Percentiles rank a stretch among this genome's conserved stretches.
phyloP scores from a whole-genome alignment of 129 eudicot genomes.

The Centella asiatica region DNA sequence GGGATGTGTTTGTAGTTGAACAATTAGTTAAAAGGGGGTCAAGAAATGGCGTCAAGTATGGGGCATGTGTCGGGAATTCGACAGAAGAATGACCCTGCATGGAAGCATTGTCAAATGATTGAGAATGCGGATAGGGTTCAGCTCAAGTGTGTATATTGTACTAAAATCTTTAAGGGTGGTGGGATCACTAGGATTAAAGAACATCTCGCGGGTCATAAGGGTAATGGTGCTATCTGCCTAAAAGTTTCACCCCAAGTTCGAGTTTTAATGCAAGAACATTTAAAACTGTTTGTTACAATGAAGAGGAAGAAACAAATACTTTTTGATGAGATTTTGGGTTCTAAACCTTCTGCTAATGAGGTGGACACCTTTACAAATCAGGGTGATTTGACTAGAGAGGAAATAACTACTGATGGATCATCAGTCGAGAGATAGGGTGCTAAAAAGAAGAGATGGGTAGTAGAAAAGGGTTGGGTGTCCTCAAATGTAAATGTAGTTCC shows the following conservation, averaged over 20 bases:
- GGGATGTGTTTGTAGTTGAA: background rate
- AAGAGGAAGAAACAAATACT: conserved; percentile 75
- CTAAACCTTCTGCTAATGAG: conserved; percentile 24
- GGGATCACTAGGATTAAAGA: conserved; percentile 96
- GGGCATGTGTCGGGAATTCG: conserved; percentile 65
- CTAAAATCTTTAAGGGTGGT: conserved; percentile 91
- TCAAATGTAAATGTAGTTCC: conserved; percentile 16
- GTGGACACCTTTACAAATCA: conserved; percentile 27
- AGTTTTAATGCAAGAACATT: conserved; percentile 66
- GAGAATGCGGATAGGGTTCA: conserved; percentile 71
- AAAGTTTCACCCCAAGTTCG: conserved; percentile 73
- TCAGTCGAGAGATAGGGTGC: conserved; percentile 26
- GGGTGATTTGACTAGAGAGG: conserved; percentile 37
- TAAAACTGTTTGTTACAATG: conserved; percentile 55
- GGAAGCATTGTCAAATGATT: conserved; percentile 87
- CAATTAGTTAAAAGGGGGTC: background rate
- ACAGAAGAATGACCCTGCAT: conserved; percentile 90
- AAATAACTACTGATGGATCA: conserved; percentile 43
- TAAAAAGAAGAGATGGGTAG: conserved; percentile 68
- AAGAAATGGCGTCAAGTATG: conserved; percentile 51
- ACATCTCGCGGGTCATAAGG: conserved; percentile 88
- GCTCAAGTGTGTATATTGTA: conserved; percentile 85
- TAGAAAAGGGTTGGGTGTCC: conserved; percentile 27
- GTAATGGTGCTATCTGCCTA: conserved; percentile 77
- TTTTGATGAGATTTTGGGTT: conserved; percentile 38